Percentiles rank a stretch among this genome's conserved stretches.
phyloP scores from a whole-genome alignment of 2,329 filamentous ascomycete genomes.

The Aureobasidium mangrovei region DNA sequence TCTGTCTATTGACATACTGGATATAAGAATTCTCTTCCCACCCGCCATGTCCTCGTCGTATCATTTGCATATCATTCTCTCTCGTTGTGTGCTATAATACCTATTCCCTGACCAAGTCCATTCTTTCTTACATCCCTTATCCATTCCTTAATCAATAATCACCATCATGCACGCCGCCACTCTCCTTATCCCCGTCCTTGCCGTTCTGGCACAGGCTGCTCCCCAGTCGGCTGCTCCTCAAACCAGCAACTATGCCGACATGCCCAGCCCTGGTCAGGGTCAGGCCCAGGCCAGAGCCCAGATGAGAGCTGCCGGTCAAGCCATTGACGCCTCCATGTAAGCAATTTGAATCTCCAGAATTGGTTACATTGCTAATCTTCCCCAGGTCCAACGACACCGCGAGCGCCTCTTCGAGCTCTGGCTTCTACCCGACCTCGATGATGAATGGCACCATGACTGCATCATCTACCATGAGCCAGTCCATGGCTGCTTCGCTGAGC shows the following conservation, averaged over 20 bases:
- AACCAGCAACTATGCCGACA: background rate
- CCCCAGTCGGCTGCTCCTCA: background rate
- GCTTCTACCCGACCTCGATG: background rate
- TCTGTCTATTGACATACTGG: background rate
- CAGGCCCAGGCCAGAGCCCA: background rate
- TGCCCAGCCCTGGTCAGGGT: background rate
- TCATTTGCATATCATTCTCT: background rate
- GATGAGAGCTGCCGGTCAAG: background rate
- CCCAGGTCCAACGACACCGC: background rate
- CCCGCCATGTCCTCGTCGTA: background rate
- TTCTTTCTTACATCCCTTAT: background rate
- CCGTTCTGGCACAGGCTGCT: slow-evolving; percentile 8
- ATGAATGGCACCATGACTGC: background rate
- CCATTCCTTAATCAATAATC: background rate
- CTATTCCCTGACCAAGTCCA: background rate
- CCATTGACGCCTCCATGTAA: background rate
- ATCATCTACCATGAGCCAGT: background rate
- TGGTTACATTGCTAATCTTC: too few species aligned
- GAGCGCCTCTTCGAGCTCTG: background rate
- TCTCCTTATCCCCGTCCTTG: slow-evolving; percentile 7
- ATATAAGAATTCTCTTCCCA: background rate
- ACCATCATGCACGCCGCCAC: slow-evolving; percentile 5
- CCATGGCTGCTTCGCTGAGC: background rate
- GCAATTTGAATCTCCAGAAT: background rate
- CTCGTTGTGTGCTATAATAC: background rate